Base-by-base conservation (phyloP, 2,329 filamentous ascomycete genomes). In the Fusarium xyrophilum region DNA sequence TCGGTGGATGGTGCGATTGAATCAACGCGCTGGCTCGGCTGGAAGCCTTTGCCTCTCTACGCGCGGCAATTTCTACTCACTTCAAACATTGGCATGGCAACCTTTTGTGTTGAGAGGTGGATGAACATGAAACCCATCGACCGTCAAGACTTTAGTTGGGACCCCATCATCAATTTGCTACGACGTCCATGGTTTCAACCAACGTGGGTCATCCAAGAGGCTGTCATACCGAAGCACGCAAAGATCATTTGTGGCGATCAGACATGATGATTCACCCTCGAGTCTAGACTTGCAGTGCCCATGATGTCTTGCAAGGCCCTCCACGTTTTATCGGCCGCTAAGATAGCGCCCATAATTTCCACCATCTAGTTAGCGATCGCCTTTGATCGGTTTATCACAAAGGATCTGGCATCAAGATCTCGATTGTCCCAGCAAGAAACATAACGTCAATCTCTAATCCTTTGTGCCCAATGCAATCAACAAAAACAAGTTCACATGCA, bases 1-100 rank as follows among this genome's bases (percentile, higher is more conserved):
- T 30, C 33, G 0, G 54, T 56, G 0, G 7, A 51, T 1, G 54
- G 17, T 0, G 54, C 43, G 0, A 25, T 56, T 3, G 1, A 0
- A 27, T 14, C 25, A 2, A 39, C 51, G 17, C 27, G 25, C 1
- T 38, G 54, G 54, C 38, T 53, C 0, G 17, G 46, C 10, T 53
- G 38, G 28, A 46, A 33, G 21, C 1, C 46, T 0, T 33, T 17
- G 7, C 28, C 3, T 6, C 36, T 53, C 7, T 46, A 46, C 0
- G 5, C 3, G 0, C 14, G 28, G 0, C 12, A 44, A 28, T 28
- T 28, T 4, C 27, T 28, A 3, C 1, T 30, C 0, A 11, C 11
- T 2, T 10, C 27, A 2, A 5, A n/a, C 0, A 1, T 40, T 8
- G 50, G 50, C 9, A 44, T 44, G 1, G 2, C 15, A 3, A 44